These are phyloP conservation scores for Fraxinus pennsylvanica DNA, from an alignment of 257 asterid species.

Conservation along the genomic window DNA sequence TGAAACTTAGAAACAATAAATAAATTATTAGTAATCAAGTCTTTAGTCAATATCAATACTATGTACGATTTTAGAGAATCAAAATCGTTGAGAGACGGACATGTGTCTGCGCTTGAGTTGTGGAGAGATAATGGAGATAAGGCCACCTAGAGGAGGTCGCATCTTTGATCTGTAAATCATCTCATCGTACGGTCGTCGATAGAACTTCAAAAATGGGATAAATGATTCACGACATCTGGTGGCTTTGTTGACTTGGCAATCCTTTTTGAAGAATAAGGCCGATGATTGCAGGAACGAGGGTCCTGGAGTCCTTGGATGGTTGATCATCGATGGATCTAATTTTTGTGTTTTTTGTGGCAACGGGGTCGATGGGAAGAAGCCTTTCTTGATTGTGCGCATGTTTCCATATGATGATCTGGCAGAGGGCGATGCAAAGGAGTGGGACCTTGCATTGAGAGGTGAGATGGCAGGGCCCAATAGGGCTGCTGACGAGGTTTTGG, in stretches of 20 bases:
- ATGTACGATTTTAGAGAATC: conserved; percentile 42
- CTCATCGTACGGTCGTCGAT: conserved; percentile 83
- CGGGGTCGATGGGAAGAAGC: conserved; percentile 87
- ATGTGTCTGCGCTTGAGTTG: conserved; percentile 65
- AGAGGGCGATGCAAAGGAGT: conserved; percentile 81
- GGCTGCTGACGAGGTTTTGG: conserved; percentile 31
- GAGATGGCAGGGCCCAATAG: conserved; percentile 71
- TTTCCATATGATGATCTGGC: conserved; percentile 54
- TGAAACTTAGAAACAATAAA: conserved; percentile 31
- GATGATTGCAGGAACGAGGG: conserved; percentile 86
- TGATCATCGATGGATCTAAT: conserved; percentile 50
- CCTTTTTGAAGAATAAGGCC: conserved; percentile 69
- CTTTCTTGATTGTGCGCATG: conserved; percentile 36
- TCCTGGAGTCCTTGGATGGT: conserved; percentile 70
- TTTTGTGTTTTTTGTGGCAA: conserved; percentile 79
- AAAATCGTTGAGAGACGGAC: conserved; percentile 84
- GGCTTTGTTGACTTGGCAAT: conserved; percentile 36
- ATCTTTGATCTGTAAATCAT: conserved; percentile 90
- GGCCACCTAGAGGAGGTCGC: conserved; percentile 88
- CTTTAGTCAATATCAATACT: conserved; percentile 29
- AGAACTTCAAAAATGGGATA: conserved; percentile 58
- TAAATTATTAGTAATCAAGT: conserved; percentile 31
- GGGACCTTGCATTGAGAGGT: conserved; percentile 74
- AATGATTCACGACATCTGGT: conserved; percentile 63
- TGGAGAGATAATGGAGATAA: conserved; percentile 81